These are phyloP conservation scores for Fraxinus sp. DNA, from an alignment of 305 asterid species.

Conservation along the genomic window DNA sequence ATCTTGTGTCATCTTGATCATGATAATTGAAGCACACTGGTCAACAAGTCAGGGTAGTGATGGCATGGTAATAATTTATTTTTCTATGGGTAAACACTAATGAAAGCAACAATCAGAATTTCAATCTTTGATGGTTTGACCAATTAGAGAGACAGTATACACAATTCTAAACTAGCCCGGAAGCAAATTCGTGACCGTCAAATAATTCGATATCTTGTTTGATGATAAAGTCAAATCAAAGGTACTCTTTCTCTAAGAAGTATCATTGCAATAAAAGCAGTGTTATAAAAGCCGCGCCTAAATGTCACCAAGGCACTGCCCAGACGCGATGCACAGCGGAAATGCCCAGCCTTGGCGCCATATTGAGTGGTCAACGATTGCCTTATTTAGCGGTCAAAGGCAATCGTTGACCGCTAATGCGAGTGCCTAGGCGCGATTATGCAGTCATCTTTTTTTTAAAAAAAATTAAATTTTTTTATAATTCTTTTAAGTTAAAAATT, in stretches of 20 bases:
- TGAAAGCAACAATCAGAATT: slow-evolving; percentile 4
- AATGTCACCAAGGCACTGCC: background rate
- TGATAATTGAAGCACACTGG: background rate
- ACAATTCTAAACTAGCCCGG: background rate
- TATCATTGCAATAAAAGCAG: background rate
- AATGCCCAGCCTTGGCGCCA: background rate
- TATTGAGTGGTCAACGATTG: too few relatives aligned
- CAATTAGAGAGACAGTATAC: background rate
- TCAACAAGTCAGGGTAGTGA: background rate
- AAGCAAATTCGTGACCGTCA: background rate
- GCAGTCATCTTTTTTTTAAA: too few relatives aligned
- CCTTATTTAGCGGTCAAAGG: background rate
- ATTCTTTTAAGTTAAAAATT: too few relatives aligned
- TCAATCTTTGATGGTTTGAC: background rate
- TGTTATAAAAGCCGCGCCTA: too few relatives aligned
- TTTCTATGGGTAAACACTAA: background rate
- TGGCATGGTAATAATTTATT: slow-evolving; percentile 15
- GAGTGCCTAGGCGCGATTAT: too few relatives aligned
- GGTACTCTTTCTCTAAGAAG: background rate
- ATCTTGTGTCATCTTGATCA: background rate
- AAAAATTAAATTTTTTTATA: too few relatives aligned
- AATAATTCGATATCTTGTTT: background rate
- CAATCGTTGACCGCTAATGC: background rate
- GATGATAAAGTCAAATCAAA: background rate
- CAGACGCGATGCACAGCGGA: background rate